phyloP scores from a whole-genome alignment of 2,329 filamentous ascomycete species.

The Zymoseptoria crescenta region DNA sequence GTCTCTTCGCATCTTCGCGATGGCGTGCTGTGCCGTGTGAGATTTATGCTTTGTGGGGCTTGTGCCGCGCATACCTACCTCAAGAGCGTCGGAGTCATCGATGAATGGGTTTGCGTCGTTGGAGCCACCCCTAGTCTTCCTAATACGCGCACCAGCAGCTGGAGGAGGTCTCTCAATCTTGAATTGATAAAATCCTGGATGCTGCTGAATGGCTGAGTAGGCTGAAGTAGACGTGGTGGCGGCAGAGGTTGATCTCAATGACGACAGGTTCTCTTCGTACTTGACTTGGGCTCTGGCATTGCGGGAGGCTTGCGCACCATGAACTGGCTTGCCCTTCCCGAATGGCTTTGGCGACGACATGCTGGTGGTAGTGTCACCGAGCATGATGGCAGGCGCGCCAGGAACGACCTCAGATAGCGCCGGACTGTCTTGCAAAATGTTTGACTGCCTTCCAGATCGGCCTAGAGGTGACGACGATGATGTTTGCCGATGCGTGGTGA shows the following conservation, averaged over 20 bases:
- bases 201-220: not conserved
- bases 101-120: not conserved
- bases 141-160: not conserved
- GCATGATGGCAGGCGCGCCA: not conserved
- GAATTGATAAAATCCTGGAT: not conserved
- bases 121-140: not conserved
- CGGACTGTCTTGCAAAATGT: not conserved
- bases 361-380: not conserved
- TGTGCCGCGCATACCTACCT: slow-evolving; percentile 8
- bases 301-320: not conserved
- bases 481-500: not conserved
- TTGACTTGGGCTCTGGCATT: not conserved
- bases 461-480: not conserved
- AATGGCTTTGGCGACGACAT: not conserved
- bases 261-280: not conserved
- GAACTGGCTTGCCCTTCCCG: not conserved
- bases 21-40: slow-evolving; percentile 11
- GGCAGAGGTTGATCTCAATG: not conserved
- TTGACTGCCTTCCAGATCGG: not conserved
- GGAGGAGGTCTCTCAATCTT: not conserved
- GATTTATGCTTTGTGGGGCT: slow-evolving; percentile 5
- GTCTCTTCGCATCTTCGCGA: slow-evolving; percentile 8
- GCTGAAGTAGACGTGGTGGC: not conserved
- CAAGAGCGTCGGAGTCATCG: slow-evolving; percentile 2
- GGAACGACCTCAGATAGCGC: not conserved